phyloP scores from a whole-genome alignment of 2,329 filamentous ascomycete species.

The Pseudogymnoascus verrucosus region DNA sequence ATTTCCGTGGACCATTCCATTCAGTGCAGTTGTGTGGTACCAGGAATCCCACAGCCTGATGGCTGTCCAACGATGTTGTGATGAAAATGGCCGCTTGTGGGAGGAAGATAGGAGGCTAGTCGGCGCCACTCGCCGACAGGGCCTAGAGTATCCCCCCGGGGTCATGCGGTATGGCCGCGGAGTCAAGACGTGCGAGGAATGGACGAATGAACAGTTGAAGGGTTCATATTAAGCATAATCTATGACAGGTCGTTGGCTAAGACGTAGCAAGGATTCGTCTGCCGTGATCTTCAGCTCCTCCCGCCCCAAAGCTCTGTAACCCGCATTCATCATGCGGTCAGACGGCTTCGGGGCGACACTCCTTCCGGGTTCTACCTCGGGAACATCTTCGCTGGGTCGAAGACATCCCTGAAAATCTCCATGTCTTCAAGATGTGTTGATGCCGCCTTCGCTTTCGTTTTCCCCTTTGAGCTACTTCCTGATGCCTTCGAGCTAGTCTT shows the following conservation, averaged over 20 bases:
- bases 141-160: neutral
- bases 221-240: slow-evolving; percentile 8
- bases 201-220: neutral
- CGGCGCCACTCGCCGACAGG: neutral
- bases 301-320: neutral
- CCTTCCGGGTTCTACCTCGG: slow-evolving; percentile 1
- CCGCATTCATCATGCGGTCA: neutral
- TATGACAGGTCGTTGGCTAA: slow-evolving; percentile 6
- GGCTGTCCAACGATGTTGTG: neutral
- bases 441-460: slow-evolving; percentile 24
- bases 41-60: neutral
- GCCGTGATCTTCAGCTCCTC: neutral
- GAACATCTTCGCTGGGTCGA: slow-evolving; percentile 39
- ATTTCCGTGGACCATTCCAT: neutral
- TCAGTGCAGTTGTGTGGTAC: neutral
- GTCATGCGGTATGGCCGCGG: neutral
- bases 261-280: neutral
- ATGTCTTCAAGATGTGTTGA: slow-evolving; percentile 32
- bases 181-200: neutral
- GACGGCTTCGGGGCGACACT: neutral
- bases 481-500: slow-evolving; percentile 32
- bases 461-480: slow-evolving; percentile 27
- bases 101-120: neutral
- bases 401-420: slow-evolving; percentile 45
- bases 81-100: neutral